Percentiles rank a stretch among this genome's conserved stretches.
Conservation (phyloP, 192 early-diverging fungal genomes). For the Coemansia sp. region DNA sequence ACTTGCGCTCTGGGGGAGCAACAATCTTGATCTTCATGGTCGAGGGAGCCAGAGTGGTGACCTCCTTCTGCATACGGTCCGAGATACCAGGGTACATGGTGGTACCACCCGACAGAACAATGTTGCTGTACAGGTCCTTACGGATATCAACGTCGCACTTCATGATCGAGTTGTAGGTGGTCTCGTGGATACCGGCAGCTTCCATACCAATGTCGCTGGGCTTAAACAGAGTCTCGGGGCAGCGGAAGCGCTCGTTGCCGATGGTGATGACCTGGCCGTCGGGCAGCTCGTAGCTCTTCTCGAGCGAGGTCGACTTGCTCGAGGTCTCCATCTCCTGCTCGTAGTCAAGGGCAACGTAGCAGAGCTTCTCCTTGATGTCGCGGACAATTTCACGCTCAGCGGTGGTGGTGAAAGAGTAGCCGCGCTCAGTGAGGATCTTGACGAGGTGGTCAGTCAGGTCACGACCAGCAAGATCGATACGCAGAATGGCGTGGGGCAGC, state of each 20-base stretch:
- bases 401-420: slow-evolving; percentile 93
- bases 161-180: slow-evolving; percentile 95
- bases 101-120: slow-evolving; percentile 94
- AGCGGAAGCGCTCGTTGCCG: slow-evolving; percentile 97
- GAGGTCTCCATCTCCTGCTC: slow-evolving; percentile 98
- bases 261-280: slow-evolving; percentile 99
- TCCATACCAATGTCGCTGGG: slow-evolving; percentile 90
- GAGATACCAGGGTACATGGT: slow-evolving; percentile 98
- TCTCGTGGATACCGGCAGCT: slow-evolving; percentile 93
- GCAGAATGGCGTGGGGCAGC: slow-evolving; percentile 93
- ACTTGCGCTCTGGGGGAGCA: slow-evolving; percentile 98
- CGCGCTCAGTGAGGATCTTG: slow-evolving; percentile 93
- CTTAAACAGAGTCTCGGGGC: slow-evolving; percentile 97
- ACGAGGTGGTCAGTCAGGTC: slow-evolving; percentile 94
- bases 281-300: slow-evolving; percentile 97
- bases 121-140: slow-evolving; percentile 94
- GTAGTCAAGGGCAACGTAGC: slow-evolving; percentile 97
- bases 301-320: slow-evolving; percentile 84
- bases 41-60: slow-evolving; percentile 90
- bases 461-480: slow-evolving; percentile 95
- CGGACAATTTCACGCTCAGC: slow-evolving; percentile 98
- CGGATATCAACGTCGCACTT: slow-evolving; percentile 97
- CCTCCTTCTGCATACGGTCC: slow-evolving; percentile 98
- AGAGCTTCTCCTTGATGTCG: slow-evolving; percentile 99
- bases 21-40: slow-evolving; percentile 98